Evolutionary conservation across 129 eudicot species (phyloP).

Genomic region (Ambrosia artemisiifolia): DNA sequence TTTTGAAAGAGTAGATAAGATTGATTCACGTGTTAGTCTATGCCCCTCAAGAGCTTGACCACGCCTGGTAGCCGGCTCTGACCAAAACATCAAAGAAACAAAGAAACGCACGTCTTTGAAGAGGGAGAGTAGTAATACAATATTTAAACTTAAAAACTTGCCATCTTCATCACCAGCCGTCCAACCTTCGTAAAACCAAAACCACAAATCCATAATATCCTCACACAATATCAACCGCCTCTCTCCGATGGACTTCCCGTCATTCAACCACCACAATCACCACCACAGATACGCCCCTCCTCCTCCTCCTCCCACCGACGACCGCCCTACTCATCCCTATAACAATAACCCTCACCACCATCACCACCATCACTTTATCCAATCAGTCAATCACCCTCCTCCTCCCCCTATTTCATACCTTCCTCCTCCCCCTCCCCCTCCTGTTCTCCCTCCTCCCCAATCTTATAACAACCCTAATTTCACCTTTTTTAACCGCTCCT

Average conservation of each 20-base stretch:
- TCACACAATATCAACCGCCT: conserved; percentile 20
- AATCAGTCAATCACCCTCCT: conserved; percentile 37
- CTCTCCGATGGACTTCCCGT: conserved; percentile 45
- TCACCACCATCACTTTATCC: conserved; percentile 31
- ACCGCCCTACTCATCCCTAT: conserved; percentile 14
- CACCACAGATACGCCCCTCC: conserved; percentile 44
- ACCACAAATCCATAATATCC: not conserved
- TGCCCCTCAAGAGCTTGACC: no score
- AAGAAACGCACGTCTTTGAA: not conserved
- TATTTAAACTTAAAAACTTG: not conserved
- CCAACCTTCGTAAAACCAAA: not conserved
- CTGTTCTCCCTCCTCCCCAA: conserved; percentile 37
- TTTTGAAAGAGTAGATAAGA: no score
- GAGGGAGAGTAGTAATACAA: not conserved
- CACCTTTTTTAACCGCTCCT: conserved; percentile 32
- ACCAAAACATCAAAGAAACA: no score
- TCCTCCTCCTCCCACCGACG: conserved; percentile 27
- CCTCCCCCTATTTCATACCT: conserved; percentile 33
- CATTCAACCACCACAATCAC: conserved; percentile 44
- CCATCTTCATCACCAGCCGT: conserved; percentile 12
- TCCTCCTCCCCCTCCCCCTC: conserved; percentile 23
- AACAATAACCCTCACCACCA: no score
- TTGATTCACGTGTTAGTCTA: no score
- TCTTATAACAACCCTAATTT: conserved; percentile 31
- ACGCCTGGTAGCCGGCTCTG: no score